phyloP scores from a whole-genome alignment of 352 stramenopile species.

The Phytopythium kandeliae region DNA sequence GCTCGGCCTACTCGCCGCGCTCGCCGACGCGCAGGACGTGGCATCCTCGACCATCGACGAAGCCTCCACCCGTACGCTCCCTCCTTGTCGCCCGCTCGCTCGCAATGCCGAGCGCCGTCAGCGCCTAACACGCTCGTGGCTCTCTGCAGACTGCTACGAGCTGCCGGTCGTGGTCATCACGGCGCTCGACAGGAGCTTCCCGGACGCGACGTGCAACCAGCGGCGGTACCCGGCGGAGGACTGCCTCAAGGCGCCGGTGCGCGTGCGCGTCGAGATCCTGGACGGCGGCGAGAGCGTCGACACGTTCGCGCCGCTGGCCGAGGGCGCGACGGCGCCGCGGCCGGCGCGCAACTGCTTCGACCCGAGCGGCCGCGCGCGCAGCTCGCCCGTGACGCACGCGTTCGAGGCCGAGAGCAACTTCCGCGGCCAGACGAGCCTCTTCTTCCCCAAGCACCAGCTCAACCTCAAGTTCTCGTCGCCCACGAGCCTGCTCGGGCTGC shows the following conservation, averaged over 20 bases:
- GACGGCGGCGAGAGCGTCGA: constrained; percentile 38
- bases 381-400: constrained; percentile 27
- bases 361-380: neutral
- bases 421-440: constrained; percentile 70
- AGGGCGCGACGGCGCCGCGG: neutral
- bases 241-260: constrained; percentile 56
- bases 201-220: constrained; percentile 68
- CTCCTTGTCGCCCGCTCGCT: too few species aligned
- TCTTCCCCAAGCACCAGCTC: constrained; percentile 77
- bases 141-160: constrained; percentile 61
- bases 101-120: too few species aligned
- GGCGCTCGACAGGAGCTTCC: constrained; percentile 44
- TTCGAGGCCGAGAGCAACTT: constrained; percentile 59
- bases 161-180: constrained; percentile 64
- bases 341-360: constrained; percentile 50
- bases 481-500: constrained; percentile 45
- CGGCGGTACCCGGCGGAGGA: constrained; percentile 54
- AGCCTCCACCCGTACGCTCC: neutral
- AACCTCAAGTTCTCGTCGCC: constrained; percentile 52
- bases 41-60: neutral
- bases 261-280: constrained; percentile 51
- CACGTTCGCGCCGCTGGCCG: constrained; percentile 1
- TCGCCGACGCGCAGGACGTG: neutral
- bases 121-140: too few species aligned
- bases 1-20: neutral